Percentiles rank a stretch among this genome's conserved stretches.
Conservation (phyloP, 495 filamentous ascomycete species). For the Trichocladium uniseriatum region DNA sequence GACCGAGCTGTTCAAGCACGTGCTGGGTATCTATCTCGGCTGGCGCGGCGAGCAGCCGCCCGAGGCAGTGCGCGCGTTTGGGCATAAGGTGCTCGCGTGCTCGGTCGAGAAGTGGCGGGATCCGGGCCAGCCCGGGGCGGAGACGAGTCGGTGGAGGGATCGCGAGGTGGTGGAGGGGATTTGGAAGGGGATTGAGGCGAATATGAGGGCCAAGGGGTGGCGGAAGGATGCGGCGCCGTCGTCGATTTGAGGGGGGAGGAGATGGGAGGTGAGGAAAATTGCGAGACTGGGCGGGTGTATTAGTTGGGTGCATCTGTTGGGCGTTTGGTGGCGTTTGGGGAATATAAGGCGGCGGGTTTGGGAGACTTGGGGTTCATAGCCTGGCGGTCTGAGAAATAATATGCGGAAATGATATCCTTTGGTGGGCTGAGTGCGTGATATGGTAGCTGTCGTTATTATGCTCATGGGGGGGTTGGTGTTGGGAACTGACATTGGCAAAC, state of each 20-base stretch:
- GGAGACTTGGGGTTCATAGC: not conserved
- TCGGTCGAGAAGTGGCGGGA: slow-evolving; percentile 73
- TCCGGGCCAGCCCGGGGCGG: slow-evolving; percentile 36
- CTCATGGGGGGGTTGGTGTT: too few relatives aligned
- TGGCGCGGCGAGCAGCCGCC: slow-evolving; percentile 82
- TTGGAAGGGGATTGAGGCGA: slow-evolving; percentile 81
- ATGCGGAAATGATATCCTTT: too few relatives aligned
- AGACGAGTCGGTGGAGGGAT: slow-evolving; percentile 73
- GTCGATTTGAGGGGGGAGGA: slow-evolving; percentile 25
- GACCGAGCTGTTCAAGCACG: slow-evolving; percentile 78
- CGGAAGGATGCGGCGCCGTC: slow-evolving; percentile 52
- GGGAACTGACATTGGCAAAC: too few relatives aligned
- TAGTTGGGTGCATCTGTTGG: slow-evolving; percentile 1
- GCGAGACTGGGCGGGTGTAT: not conserved
- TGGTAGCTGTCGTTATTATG: too few relatives aligned
- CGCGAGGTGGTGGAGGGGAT: slow-evolving; percentile 88
- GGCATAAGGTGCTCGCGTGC: slow-evolving; percentile 65
- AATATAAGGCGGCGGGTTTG: not conserved
- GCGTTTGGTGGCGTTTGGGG: slow-evolving; percentile 2
- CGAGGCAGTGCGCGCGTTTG: slow-evolving; percentile 68
- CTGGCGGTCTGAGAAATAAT: not conserved
- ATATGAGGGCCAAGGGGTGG: slow-evolving; percentile 83
- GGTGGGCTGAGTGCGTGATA: too few relatives aligned
- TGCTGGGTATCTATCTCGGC: slow-evolving; percentile 79
- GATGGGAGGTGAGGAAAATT: not conserved